Conservation (phyloP, 2,329 filamentous ascomycete species). For the Lachnellula occidentalis region DNA sequence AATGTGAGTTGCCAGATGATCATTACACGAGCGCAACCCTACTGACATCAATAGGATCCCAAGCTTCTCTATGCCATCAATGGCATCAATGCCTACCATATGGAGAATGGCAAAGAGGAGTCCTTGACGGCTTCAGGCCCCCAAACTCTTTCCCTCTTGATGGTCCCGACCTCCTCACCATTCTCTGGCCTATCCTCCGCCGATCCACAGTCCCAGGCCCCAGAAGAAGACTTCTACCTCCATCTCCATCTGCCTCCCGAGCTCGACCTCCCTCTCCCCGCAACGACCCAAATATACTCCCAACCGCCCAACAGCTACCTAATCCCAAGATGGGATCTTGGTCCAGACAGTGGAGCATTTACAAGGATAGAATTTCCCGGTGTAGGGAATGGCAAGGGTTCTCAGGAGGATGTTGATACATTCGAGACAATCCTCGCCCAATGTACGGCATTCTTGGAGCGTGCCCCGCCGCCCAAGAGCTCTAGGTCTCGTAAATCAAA, state of each 20-base stretch:
- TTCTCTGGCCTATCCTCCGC: constrained; percentile 50
- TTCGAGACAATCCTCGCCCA: constrained; percentile 98
- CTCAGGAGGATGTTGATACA: constrained; percentile 90
- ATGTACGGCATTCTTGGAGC: constrained; percentile 91
- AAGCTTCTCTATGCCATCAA: constrained; percentile 67
- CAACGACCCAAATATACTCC: constrained; percentile 95
- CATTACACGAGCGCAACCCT: not conserved
- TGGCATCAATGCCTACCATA: constrained; percentile 86
- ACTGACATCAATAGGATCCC: constrained; percentile 41
- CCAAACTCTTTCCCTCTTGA: constrained; percentile 86
- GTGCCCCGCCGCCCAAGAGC: constrained; percentile 52
- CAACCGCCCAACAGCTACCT: constrained; percentile 89
- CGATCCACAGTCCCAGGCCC: constrained; percentile 48
- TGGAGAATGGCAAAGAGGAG: constrained; percentile 80
- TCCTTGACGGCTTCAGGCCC: constrained; percentile 78
- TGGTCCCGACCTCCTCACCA: constrained; percentile 86
- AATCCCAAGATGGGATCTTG: constrained; percentile 91
- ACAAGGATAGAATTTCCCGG: constrained; percentile 87
- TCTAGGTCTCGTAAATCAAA: constrained; percentile 18
- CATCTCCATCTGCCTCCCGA: constrained; percentile 92
- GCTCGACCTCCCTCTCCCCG: constrained; percentile 86
- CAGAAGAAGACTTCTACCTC: constrained; percentile 91
- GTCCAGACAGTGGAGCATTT: constrained; percentile 82
- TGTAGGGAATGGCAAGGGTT: constrained; percentile 63
- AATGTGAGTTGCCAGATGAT: constrained; percentile 19